Conservation (phyloP, 225 moss, liverwort and hornwort genomes). For the Lunularia cruciata region DNA sequence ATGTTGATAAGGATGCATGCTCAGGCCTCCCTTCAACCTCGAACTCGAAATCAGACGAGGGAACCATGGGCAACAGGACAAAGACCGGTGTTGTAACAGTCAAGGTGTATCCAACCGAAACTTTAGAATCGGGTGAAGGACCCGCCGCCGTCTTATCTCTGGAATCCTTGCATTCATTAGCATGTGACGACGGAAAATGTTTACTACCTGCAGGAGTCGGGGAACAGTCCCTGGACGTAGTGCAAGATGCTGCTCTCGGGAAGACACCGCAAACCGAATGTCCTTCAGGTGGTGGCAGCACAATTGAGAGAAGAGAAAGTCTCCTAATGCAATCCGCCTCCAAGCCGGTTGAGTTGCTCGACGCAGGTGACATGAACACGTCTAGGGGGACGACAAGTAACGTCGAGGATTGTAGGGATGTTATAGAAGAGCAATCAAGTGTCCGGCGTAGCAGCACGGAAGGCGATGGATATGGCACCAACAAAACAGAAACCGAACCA, state of each 20-base stretch:
- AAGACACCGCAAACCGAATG: neutral
- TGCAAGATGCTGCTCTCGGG: neutral
- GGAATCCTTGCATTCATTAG: neutral
- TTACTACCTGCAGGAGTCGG: neutral
- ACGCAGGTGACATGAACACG: neutral
- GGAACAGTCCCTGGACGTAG: neutral
- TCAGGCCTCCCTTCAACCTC: neutral
- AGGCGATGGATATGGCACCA: neutral
- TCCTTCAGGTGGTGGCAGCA: neutral
- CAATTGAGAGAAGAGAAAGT: neutral
- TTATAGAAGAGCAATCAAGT: neutral
- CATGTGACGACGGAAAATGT: neutral
- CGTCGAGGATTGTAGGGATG: neutral
- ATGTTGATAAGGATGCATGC: neutral
- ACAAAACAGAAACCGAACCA: constrained; percentile 2
- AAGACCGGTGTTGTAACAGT: neutral
- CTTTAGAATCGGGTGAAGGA: neutral
- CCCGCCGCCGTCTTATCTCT: neutral
- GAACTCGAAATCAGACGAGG: neutral
- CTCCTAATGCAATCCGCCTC: neutral
- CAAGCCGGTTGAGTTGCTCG: constrained; percentile 1
- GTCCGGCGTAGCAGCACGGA: neutral
- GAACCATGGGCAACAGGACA: neutral
- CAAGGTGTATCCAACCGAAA: neutral
- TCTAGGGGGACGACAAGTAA: neutral